These are phyloP conservation scores for Lagenidium giganteum DNA, from an alignment of 352 stramenopile species.

Conservation along the genomic window DNA sequence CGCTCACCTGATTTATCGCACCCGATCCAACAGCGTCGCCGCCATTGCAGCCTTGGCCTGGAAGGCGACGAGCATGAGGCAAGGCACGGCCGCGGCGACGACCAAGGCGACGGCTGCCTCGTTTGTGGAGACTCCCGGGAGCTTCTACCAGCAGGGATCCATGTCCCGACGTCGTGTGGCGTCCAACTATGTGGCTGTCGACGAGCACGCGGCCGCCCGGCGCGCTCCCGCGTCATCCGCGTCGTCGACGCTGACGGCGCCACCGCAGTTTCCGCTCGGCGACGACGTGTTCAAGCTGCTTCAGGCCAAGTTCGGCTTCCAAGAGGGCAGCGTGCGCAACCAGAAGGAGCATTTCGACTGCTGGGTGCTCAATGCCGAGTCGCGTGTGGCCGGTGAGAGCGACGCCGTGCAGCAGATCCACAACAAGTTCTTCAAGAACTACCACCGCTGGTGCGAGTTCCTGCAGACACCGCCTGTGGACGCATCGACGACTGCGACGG, in stretches of 20 bases:
- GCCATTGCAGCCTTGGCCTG: too few relatives aligned
- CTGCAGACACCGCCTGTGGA: conserved; percentile 87
- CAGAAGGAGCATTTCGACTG: conserved; percentile 84
- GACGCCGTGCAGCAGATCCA: conserved; percentile 81
- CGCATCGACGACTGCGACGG: conserved; percentile 25
- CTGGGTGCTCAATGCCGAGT: conserved; percentile 83
- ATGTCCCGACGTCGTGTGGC: conserved; percentile 50
- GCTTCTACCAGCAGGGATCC: too few relatives aligned
- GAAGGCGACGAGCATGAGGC: too few relatives aligned
- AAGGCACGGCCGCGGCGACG: too few relatives aligned
- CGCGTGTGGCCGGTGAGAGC: conserved; percentile 32
- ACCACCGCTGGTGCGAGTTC: conserved; percentile 93
- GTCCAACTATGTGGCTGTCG: conserved; percentile 80
- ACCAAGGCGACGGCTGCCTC: too few relatives aligned
- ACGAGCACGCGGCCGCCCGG: conserved; percentile 46
- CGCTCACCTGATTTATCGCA: too few relatives aligned
- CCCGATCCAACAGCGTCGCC: too few relatives aligned
- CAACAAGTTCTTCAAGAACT: conserved; percentile 92
- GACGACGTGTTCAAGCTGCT: conserved; percentile 72
- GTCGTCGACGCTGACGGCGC: conserved; percentile 15
- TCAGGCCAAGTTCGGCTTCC: conserved; percentile 83
- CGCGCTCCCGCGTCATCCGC: too few relatives aligned
- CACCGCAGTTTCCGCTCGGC: conserved; percentile 17
- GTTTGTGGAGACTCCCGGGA: too few relatives aligned
- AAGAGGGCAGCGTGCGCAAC: conserved; percentile 80